These are phyloP conservation scores for Tulasnella sp. DNA, from an alignment of 768 basidiomycete species.

Conservation along the genomic window DNA sequence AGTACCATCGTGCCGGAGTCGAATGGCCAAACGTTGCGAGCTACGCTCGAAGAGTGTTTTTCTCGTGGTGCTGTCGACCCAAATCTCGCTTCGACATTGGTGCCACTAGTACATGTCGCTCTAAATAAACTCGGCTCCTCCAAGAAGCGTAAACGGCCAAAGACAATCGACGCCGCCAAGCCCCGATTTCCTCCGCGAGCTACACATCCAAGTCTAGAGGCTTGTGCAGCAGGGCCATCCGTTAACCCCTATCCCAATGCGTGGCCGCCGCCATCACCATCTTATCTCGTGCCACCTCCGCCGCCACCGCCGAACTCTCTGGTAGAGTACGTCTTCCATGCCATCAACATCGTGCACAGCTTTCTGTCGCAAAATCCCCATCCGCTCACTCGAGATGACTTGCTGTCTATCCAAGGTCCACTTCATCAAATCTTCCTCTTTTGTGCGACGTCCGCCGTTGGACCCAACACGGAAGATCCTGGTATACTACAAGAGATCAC, in stretches of 20 bases:
- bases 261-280: background rate
- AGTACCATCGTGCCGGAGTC: conserved; percentile 41
- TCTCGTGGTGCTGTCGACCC: background rate
- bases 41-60: conserved; percentile 33
- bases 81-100: background rate
- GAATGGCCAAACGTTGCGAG: conserved; percentile 42
- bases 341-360: conserved; percentile 10
- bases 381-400: conserved; percentile 43
- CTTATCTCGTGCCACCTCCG: background rate
- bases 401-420: conserved; percentile 60
- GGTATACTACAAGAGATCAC: conserved; percentile 61
- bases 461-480: conserved; percentile 35
- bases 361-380: background rate
- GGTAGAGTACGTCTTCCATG: conserved; percentile 10
- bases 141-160: conserved; percentile 41
- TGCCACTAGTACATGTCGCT: background rate
- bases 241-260: background rate
- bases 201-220: background rate
- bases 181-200: background rate
- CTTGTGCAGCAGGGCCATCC: background rate
- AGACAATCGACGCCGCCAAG: background rate
- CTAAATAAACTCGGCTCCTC: background rate
- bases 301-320: background rate
- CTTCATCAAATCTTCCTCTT: conserved; percentile 73
- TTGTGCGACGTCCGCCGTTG: conserved; percentile 55